Base-by-base conservation (phyloP, 208 protist species). In the Blechomonas ayalai region DNA sequence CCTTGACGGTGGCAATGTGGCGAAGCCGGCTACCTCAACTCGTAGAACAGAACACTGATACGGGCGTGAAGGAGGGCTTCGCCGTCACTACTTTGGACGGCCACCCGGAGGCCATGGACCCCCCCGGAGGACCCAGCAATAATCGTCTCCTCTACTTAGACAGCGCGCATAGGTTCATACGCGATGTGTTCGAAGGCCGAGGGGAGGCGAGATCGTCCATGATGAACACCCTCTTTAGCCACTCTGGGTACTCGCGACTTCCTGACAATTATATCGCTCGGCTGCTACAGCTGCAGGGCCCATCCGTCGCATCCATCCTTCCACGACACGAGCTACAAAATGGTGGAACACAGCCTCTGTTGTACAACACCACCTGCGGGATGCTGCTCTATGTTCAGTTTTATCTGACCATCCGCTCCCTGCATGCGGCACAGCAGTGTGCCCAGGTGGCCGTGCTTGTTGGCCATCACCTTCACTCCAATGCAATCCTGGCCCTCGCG, bases 361-460 rank as follows among this genome's bases (percentile, higher is more conserved):
- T 92, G 26, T 52, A 60, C 23, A 75, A 73, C 57, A 89, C 89
- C 43, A 78, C 80, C 9, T 75, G 59, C 46, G 80, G 84, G 3
- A 77, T 92, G 58, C 73, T 92, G 18, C 52, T 85, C 16, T 92
- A 89, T 47, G 62, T 71, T 0, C 76, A 82, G 39, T 79, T 75
- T 44, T 80, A 89, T 52, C 55, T 89, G 6, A 69, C 65, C 10
- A 43, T 89, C 8, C 63, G 56, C 18, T 77, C 84, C 0, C 46
- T 87, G 2, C 52, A 54, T 5, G 62, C 71, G 5, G 79, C 84
- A 7, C 55, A 60, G 31, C 73, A 67, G 27, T 89, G 84, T 51
- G 67, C 75, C 36, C 59, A 67, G 2, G 66, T 78, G 37, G 79
- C 79, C 10, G 61, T 92, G 31, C 67, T 85, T 43, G 67, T 89